These are phyloP conservation scores for Ilyonectria sp. DNA, from an alignment of 2,329 filamentous ascomycete genomes.

Conservation along the genomic window DNA sequence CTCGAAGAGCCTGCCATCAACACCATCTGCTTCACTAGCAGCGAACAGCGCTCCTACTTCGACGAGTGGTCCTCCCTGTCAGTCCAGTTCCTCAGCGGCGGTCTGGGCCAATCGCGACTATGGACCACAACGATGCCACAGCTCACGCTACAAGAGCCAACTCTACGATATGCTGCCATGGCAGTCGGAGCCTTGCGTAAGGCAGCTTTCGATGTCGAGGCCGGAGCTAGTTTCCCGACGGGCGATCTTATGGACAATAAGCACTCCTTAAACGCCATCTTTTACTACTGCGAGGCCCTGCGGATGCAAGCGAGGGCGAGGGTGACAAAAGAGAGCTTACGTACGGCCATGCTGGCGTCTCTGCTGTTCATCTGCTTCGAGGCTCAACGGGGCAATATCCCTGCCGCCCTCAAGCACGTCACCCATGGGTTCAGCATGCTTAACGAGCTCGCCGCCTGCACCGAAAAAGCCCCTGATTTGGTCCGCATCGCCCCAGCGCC, in stretches of 20 bases:
- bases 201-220: slow-evolving; percentile 51
- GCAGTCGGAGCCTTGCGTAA: slow-evolving; percentile 58
- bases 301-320: slow-evolving; percentile 56
- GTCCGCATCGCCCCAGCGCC: slow-evolving; percentile 57
- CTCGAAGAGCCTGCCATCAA: slow-evolving; percentile 54
- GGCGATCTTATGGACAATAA: slow-evolving; percentile 49
- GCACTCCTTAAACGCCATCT: slow-evolving; percentile 58
- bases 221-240: slow-evolving; percentile 34
- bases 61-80: slow-evolving; percentile 56
- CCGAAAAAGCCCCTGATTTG: slow-evolving; percentile 53
- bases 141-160: slow-evolving; percentile 55
- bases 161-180: slow-evolving; percentile 58
- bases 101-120: slow-evolving; percentile 52
- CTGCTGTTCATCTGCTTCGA: slow-evolving; percentile 61
- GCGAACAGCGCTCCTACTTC: slow-evolving; percentile 56
- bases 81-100: slow-evolving; percentile 54
- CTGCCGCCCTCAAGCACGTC: slow-evolving; percentile 58
- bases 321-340: slow-evolving; percentile 54
- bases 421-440: slow-evolving; percentile 59
- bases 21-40: slow-evolving; percentile 52
- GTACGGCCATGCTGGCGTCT: slow-evolving; percentile 57
- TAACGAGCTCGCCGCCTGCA: slow-evolving; percentile 56
- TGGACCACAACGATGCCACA: slow-evolving; percentile 60
- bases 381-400: slow-evolving; percentile 56
- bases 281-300: slow-evolving; percentile 59